Percentiles rank a stretch among this genome's conserved stretches.
These are phyloP conservation scores for Xylariomycetidae sp. DNA, from an alignment of 2,329 filamentous ascomycete genomes.

Conservation along the genomic window DNA sequence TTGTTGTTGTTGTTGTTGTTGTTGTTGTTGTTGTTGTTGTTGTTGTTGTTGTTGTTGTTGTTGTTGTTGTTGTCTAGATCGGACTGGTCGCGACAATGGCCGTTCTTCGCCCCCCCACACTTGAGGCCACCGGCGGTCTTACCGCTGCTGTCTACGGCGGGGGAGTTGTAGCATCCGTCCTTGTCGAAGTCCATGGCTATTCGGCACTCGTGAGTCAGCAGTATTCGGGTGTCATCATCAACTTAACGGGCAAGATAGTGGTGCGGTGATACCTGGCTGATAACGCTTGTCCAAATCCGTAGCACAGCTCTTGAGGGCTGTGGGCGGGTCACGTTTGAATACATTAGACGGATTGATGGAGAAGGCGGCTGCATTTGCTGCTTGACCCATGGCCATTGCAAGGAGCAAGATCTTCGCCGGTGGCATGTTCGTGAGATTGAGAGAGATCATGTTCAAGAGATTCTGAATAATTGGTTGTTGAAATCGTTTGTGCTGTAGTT, in stretches of 20 bases:
- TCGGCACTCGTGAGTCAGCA: not conserved
- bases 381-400: not conserved
- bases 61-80: conserved; percentile 33
- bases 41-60: too few species aligned
- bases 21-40: too few species aligned
- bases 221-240: not conserved
- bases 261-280: conserved; percentile 16
- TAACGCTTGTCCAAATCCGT: conserved; percentile 8
- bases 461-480: too few species aligned
- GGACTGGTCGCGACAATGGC: conserved; percentile 27
- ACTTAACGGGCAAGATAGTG: not conserved
- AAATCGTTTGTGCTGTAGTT: too few species aligned
- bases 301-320: conserved; percentile 4
- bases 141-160: conserved; percentile 23
- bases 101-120: not conserved
- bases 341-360: not conserved
- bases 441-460: too few species aligned
- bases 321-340: conserved; percentile 5
- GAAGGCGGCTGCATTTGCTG: not conserved
- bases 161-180: conserved; percentile 28
- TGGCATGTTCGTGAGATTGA: not conserved
- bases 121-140: conserved; percentile 19
- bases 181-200: conserved; percentile 22
- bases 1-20: too few species aligned
- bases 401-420: not conserved